A percentile compares a stretch with the other conserved stretches of the same genome.
Evolutionary conservation across 2,329 filamentous ascomycete species (phyloP).

Genomic region (Colletotrichum australisinense): DNA sequence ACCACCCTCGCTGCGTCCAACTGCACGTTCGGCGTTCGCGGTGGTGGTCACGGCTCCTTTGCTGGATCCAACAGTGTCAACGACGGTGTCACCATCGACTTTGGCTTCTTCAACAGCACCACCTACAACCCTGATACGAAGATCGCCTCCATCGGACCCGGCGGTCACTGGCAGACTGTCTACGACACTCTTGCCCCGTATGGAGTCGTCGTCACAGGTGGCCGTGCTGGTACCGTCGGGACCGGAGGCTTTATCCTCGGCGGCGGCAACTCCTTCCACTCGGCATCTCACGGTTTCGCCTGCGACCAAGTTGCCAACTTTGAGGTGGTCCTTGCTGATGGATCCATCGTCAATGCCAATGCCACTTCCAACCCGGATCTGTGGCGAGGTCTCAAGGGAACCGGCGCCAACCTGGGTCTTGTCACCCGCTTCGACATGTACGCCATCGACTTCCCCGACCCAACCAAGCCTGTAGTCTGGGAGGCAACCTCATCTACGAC

Average conservation of each 20-base stretch:
- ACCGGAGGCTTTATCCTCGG: conserved; percentile 48
- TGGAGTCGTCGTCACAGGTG: conserved; percentile 47
- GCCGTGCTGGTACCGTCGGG: conserved; percentile 50
- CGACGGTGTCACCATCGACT: conserved; percentile 51
- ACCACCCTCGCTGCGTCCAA: conserved; percentile 44
- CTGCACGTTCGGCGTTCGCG: conserved; percentile 52
- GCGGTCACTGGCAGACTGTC: conserved; percentile 50
- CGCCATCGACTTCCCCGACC: conserved; percentile 44
- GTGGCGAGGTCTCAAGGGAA: conserved; percentile 59
- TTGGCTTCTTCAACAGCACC: conserved; percentile 46
- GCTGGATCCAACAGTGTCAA: conserved; percentile 48
- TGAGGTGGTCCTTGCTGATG: conserved; percentile 56
- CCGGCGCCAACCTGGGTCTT: conserved; percentile 58
- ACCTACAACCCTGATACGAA: conserved; percentile 43
- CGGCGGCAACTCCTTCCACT: conserved; percentile 51
- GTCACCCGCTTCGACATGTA: conserved; percentile 48
- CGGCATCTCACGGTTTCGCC: conserved; percentile 54
- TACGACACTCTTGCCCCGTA: conserved; percentile 48
- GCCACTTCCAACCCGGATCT: conserved; percentile 52
- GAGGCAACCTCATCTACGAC: conserved; percentile 44
- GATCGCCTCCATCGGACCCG: conserved; percentile 48
- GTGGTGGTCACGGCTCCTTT: conserved; percentile 50
- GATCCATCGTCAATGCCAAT: conserved; percentile 56
- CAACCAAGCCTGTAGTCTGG: conserved; percentile 43
- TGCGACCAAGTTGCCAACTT: conserved; percentile 58